phyloP scores from a whole-genome alignment of 345 rosid species.

The Pugionium cornutum region DNA sequence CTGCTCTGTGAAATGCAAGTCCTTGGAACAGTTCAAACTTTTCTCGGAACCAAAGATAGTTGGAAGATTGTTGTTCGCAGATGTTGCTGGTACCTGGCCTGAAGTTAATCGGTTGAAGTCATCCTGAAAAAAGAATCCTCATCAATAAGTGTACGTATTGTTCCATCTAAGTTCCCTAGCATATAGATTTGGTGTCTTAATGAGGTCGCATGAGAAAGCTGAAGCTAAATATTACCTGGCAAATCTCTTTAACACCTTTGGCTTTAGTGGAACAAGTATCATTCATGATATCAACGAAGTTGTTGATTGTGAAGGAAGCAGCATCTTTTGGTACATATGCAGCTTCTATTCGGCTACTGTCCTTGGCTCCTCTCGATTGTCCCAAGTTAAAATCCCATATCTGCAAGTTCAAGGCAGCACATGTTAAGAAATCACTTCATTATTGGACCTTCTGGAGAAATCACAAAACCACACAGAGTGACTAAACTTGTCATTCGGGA shows the following conservation, averaged over 20 bases:
- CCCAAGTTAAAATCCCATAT: conserved; percentile 91
- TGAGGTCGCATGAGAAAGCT: neutral
- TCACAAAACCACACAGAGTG: conserved; percentile 1
- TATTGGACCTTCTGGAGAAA: neutral
- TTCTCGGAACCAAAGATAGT: conserved; percentile 44
- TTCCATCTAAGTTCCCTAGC: conserved; percentile 1
- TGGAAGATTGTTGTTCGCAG: conserved; percentile 57
- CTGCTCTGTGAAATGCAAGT: conserved; percentile 47
- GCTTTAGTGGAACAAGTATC: conserved; percentile 45
- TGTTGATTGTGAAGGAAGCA: conserved; percentile 54
- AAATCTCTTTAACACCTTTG: conserved; percentile 50
- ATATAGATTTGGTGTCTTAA: neutral
- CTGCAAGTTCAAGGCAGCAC: conserved; percentile 44
- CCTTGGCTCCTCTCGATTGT: conserved; percentile 50
- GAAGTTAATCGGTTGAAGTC: conserved; percentile 46
- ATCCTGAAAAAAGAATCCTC: conserved; percentile 46
- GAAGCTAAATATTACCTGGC: conserved; percentile 29
- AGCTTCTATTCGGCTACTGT: conserved; percentile 46
- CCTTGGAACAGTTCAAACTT: conserved; percentile 42
- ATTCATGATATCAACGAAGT: conserved; percentile 47
- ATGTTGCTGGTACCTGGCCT: conserved; percentile 52
- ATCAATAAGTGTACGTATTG: neutral
- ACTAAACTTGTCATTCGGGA: neutral
- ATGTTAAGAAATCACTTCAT: conserved; percentile 7
- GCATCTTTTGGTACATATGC: conserved; percentile 43